Evolutionary conservation across 371 early-diverging fungal genomes (phyloP).

Genomic region (Lichtheimia ramosa): DNA sequence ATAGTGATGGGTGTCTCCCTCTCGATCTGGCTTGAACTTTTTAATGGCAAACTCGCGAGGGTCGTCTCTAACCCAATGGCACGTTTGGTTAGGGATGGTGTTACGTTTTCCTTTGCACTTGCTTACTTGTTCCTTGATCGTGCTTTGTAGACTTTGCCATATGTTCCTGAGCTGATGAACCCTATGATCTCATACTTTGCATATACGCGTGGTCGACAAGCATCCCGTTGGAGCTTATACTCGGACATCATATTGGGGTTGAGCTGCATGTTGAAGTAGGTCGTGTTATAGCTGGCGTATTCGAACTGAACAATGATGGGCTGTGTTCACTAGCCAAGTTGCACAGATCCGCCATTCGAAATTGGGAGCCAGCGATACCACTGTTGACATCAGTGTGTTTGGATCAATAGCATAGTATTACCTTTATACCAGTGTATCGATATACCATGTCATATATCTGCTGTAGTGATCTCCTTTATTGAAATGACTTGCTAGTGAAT

Average conservation of each 20-base stretch:
- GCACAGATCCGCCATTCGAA: too few species aligned
- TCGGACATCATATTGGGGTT: constrained; percentile 43
- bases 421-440: too few species aligned
- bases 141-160: constrained; percentile 94
- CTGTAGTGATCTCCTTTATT: too few species aligned
- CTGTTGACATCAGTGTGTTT: too few species aligned
- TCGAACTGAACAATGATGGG: not conserved
- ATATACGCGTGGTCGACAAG: constrained; percentile 61
- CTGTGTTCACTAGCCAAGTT: too few species aligned
- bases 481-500: too few species aligned
- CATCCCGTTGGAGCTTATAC: constrained; percentile 61
- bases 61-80: constrained; percentile 42
- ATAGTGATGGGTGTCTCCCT: constrained; percentile 77
- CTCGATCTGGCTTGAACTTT: constrained; percentile 94
- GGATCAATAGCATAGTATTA: too few species aligned
- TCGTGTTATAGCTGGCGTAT: not conserved
- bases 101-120: not conserved
- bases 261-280: not conserved
- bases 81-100: not conserved
- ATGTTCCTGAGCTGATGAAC: constrained; percentile 92
- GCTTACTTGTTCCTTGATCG: constrained; percentile 62
- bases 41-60: constrained; percentile 82
- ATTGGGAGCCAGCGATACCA: too few species aligned
- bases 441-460: too few species aligned
- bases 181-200: constrained; percentile 85